Base-by-base conservation (phyloP, 2,329 filamentous ascomycete species). In the Blastomyces percursus region DNA sequence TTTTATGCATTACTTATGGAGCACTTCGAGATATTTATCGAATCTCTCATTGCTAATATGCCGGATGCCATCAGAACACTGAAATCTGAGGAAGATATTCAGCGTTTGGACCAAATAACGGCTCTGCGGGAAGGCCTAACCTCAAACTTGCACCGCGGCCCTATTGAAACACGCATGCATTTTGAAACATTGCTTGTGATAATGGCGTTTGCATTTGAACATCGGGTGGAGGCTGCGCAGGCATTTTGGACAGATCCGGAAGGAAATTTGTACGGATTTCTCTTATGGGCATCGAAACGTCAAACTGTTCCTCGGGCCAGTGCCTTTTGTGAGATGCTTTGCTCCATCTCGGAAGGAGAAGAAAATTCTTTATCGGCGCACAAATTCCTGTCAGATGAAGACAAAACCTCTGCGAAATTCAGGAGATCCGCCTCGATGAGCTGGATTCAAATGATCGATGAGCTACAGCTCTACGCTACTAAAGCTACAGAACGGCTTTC, bases 251-350 rank as follows among this genome's bases (percentile, higher is more conserved):
- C 84, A 40, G 92, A 96, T 71, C 86, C 89, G 1, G 94, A 99
- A 69, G 91, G 91, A 71, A 96, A 96, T 68, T 79, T 99, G 40
- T 90, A 92, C 66, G 94, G 94, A 0, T 99, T 99, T 72, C 82
- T 99, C 72, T 90, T 96, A 66, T 99, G 94, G 94, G 90, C 92
- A n/a, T 96, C 94, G 3, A 88, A 91, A 68, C 84, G 94, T 69
- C 91, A 96, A 64, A 96, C 95, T 0, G 96, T 95, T 0, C 94
- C 94, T n/a, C 83, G 96, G 30, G 92, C 96, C 64, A 94, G 91
- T 65, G 92, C 93, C 14, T 99, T 97, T 69, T 99, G 94, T 74
- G 93, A 97, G 72, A 93, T 99, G 86, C 80, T 99, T 19, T 89
- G 91, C 70, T 88, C 92, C 1, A 87, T 99, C 57, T 90, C 94